A percentile compares a stretch with the other conserved stretches of the same genome.
Evolutionary conservation across 1,284 basidiomycete genomes (phyloP).

Genomic region (Naganishia liquefaciens): DNA sequence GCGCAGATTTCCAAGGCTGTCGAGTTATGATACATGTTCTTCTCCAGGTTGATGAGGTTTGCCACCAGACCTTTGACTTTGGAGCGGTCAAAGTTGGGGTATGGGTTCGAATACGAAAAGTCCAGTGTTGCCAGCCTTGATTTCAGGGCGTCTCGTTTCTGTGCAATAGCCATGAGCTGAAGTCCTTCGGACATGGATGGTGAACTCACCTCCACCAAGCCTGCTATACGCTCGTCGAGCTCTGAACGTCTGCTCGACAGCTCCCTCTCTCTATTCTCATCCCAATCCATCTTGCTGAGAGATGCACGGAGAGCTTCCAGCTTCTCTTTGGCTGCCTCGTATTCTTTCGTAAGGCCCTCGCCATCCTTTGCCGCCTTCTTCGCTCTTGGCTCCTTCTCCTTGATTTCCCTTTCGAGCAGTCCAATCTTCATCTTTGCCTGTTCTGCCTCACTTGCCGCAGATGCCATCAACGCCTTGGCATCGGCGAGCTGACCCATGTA

Average conservation of each 20-base stretch:
- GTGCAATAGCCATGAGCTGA: constrained; percentile 24
- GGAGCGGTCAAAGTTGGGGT: constrained; percentile 76
- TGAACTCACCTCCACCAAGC: constrained; percentile 65
- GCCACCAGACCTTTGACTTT: constrained; percentile 95
- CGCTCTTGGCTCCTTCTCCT: constrained; percentile 72
- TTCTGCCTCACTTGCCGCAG: constrained; percentile 80
- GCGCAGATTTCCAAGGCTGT: constrained; percentile 94
- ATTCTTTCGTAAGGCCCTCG: constrained; percentile 67
- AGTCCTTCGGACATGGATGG: neutral
- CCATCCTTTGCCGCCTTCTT: constrained; percentile 83
- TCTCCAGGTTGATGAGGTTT: constrained; percentile 72
- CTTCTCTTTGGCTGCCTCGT: constrained; percentile 65
- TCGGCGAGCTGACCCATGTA: constrained; percentile 96
- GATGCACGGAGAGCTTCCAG: constrained; percentile 63
- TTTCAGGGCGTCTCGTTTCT: constrained; percentile 74
- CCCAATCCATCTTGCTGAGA: constrained; percentile 73
- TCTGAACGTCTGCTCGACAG: constrained; percentile 63
- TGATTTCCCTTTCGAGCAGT: constrained; percentile 79
- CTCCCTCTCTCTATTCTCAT: constrained; percentile 69
- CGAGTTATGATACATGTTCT: constrained; percentile 71
- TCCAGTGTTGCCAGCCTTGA: constrained; percentile 71
- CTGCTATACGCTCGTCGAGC: constrained; percentile 63
- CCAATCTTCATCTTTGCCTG: constrained; percentile 76
- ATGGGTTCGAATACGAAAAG: constrained; percentile 79
- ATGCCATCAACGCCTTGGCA: constrained; percentile 73